phyloP scores from a whole-genome alignment of 2,329 filamentous ascomycete species.

The Ceratocystis harringtonii region DNA sequence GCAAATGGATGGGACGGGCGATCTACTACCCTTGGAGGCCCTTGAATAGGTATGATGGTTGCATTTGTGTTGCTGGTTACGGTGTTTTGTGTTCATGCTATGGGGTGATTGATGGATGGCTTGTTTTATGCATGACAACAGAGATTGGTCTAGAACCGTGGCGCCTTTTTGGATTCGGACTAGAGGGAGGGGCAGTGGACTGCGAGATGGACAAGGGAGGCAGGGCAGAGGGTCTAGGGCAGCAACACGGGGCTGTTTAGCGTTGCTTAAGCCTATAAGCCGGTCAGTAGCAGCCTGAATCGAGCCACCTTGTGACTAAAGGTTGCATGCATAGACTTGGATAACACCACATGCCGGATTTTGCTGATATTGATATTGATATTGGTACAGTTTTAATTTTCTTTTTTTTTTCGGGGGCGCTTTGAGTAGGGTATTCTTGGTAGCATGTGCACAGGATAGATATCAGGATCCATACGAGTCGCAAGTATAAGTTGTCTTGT shows the following conservation, averaged over 20 bases:
- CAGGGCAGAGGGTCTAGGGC: background rate
- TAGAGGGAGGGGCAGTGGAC: background rate
- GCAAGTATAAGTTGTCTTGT: background rate
- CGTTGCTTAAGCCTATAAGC: background rate
- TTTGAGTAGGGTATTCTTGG: no score
- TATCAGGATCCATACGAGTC: background rate
- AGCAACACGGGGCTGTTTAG: background rate
- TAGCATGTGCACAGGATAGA: background rate
- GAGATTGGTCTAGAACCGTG: constrained; percentile 4
- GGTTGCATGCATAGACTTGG: background rate
- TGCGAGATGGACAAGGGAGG: no score
- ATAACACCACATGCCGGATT: background rate
- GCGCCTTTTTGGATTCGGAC: background rate
- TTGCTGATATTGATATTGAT: background rate
- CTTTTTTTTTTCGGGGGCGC: background rate
- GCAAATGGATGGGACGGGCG: background rate
- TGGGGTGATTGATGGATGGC: background rate
- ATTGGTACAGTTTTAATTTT: background rate
- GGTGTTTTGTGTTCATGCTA: background rate
- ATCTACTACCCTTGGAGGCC: background rate
- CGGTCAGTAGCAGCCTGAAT: background rate
- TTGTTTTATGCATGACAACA: constrained; percentile 2
- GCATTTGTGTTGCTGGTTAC: background rate
- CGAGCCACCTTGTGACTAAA: background rate
- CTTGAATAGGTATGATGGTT: background rate